Evolutionary conservation across 1,284 basidiomycete genomes (phyloP).

Genomic region (Sporisorium graminicola): DNA sequence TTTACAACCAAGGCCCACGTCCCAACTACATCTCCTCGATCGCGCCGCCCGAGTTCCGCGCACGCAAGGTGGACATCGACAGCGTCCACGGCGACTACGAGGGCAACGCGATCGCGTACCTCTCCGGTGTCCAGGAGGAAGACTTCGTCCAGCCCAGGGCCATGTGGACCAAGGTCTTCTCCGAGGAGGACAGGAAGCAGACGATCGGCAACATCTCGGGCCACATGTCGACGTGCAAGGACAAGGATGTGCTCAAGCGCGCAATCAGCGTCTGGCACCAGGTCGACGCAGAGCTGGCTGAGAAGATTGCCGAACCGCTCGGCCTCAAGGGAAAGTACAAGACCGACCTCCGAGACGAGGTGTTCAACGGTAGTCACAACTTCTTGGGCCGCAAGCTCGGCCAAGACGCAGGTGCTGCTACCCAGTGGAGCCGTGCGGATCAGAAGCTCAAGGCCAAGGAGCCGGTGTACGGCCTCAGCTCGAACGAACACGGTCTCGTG

Average conservation of each 20-base stretch:
- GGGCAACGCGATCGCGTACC: slow-evolving; percentile 73
- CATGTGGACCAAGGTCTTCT: slow-evolving; percentile 83
- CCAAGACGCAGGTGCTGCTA: slow-evolving; percentile 5
- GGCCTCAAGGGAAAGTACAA: slow-evolving; percentile 48
- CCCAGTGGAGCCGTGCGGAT: slow-evolving; percentile 16
- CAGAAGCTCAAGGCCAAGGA: slow-evolving; percentile 18
- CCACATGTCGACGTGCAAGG: slow-evolving; percentile 52
- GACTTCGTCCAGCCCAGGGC: slow-evolving; percentile 92
- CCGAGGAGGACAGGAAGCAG: slow-evolving; percentile 71
- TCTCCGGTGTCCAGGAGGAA: slow-evolving; percentile 76
- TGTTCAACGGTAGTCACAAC: slow-evolving; percentile 59
- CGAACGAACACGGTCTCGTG: slow-evolving; percentile 18
- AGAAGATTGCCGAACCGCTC: slow-evolving; percentile 50
- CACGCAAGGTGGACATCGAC: slow-evolving; percentile 41
- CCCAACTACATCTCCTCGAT: slow-evolving; percentile 55
- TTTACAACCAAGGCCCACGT: slow-evolving; percentile 57
- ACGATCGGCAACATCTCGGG: slow-evolving; percentile 48
- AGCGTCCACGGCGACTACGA: slow-evolving; percentile 43
- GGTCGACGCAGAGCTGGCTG: slow-evolving; percentile 49
- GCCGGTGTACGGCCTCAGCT: slow-evolving; percentile 29
- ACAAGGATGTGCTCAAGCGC: slow-evolving; percentile 34
- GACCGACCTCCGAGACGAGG: slow-evolving; percentile 34
- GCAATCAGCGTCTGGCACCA: slow-evolving; percentile 56
- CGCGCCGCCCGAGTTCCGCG: slow-evolving; percentile 41
- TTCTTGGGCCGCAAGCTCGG: slow-evolving; percentile 39